Evolutionary conservation across 331 rosid genomes (phyloP), one percentile per base, ranked within the genome.

Genomic region (Prunus yedoensis): DNA sequence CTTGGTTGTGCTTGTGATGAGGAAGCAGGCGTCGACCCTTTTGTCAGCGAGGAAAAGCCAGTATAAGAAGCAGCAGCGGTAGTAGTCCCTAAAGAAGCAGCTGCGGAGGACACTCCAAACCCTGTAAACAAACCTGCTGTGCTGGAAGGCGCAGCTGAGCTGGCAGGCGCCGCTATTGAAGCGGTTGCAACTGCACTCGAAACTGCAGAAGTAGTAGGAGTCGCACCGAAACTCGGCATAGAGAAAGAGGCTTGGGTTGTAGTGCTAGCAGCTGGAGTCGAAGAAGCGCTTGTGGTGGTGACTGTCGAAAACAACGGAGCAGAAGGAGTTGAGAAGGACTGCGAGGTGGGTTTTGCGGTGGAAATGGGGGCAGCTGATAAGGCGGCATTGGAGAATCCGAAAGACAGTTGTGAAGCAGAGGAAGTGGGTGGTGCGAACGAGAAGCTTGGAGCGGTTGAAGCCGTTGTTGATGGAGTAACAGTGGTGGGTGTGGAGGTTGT

Each of bases 211-310:
- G 84, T 56, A 12, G 89, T 83, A 23, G 90, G 43, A 65, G 81
- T 52, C 59, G 13, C 74, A 59, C 81, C 75, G 78, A 91, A 84
- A 4, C 81, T 53, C 0, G 96, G 88, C 71, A 81, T 23, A 15
- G 96, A 82, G 66, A 86, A 68, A 28, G 94, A 74, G 27, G 88
- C 59, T 18, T 73, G 81, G 28, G 79, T 58, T 1, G 83, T 38
- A 38, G 43, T 38, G 43, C 43, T 6, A 1, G 43, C 43, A 38
- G 43, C 84, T 2, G 89, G 84, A 13, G 97, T 83, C 0, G 91
- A 78, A 52, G 91, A 73, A 52, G 93, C 73, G 12, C 73, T 74
- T 13, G 96, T 82, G 47, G 95, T 85, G 0, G 97, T 90, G 72
- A 77, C 89, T 0, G 93, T 82, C 0, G 97, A 90, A 70, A 86